Conservation (phyloP, 2,329 filamentous ascomycete genomes). For the Fusarium burgessii region DNA sequence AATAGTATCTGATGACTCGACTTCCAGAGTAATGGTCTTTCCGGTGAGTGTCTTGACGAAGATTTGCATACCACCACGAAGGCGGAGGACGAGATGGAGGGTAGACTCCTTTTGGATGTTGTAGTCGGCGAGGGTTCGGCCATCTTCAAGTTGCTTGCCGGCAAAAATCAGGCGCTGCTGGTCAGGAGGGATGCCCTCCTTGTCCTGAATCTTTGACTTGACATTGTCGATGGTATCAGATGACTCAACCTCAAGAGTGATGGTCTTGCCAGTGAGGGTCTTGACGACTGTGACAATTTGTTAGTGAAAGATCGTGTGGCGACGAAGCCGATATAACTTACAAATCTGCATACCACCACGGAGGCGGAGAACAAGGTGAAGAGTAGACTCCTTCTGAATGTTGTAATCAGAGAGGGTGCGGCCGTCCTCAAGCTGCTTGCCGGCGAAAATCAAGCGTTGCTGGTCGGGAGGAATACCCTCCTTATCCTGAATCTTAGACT, state of each 20-base stretch:
- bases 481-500: conserved; percentile 98
- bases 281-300: conserved; percentile 69
- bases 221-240: conserved; percentile 96
- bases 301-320: conserved; percentile 28
- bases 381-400: conserved; percentile 74
- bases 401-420: conserved; percentile 68
- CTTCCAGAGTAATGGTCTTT: conserved; percentile 94
- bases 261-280: conserved; percentile 93
- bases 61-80: conserved; percentile 91
- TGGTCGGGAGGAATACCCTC: conserved; percentile 97
- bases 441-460: conserved; percentile 95
- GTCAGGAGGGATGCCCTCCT: conserved; percentile 95
- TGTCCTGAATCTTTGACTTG: conserved; percentile 97
- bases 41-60: conserved; percentile 90
- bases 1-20: conserved; percentile 90
- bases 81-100: conserved; percentile 86
- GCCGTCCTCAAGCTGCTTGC: conserved; percentile 96
- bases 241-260: conserved; percentile 89
- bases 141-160: conserved; percentile 95
- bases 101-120: conserved; percentile 96
- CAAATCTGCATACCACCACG: conserved; percentile 75
- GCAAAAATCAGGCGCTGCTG: conserved; percentile 97
- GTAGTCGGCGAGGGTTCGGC: conserved; percentile 90
- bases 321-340: conserved; percentile 50
- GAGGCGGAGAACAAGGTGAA: conserved; percentile 81